Evolutionary conservation across 2,329 filamentous ascomycete genomes (phyloP).

Genomic region (Dothistroma septosporum): DNA sequence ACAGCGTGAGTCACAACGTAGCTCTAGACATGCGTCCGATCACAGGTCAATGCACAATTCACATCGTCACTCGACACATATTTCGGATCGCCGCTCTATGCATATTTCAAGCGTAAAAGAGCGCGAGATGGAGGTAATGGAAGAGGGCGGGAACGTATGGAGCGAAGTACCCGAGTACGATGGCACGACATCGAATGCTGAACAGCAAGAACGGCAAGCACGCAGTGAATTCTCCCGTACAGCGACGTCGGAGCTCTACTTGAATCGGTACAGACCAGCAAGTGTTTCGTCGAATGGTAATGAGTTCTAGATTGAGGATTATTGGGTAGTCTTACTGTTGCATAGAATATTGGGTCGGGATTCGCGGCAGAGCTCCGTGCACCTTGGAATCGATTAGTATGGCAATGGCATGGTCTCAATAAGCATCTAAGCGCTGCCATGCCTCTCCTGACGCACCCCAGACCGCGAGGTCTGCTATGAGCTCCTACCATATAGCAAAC

Average conservation of each 20-base stretch:
- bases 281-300: not conserved
- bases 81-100: not conserved
- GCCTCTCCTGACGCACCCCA: too few relatives aligned
- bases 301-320: not conserved
- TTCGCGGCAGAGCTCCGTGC: too few relatives aligned
- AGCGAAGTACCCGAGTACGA: conserved; percentile 1
- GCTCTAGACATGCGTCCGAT: not conserved
- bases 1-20: not conserved
- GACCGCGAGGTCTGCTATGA: too few relatives aligned
- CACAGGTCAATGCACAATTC: not conserved
- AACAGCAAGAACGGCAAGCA: not conserved
- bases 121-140: conserved; percentile 4
- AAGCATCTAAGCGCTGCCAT: too few relatives aligned
- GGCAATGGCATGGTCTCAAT: too few relatives aligned
- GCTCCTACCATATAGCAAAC: too few relatives aligned
- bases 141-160: conserved; percentile 6
- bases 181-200: not conserved
- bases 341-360: not conserved
- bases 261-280: conserved; percentile 1
- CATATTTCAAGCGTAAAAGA: conserved; percentile 1
- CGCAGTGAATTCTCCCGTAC: conserved; percentile 1
- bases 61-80: not conserved
- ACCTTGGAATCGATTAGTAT: too few relatives aligned
- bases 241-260: conserved; percentile 4
- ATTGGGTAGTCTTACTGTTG: not conserved